Evolutionary conservation across 2,329 filamentous ascomycete genomes (phyloP).

Genomic region (Nannizziopsis barbatae): DNA sequence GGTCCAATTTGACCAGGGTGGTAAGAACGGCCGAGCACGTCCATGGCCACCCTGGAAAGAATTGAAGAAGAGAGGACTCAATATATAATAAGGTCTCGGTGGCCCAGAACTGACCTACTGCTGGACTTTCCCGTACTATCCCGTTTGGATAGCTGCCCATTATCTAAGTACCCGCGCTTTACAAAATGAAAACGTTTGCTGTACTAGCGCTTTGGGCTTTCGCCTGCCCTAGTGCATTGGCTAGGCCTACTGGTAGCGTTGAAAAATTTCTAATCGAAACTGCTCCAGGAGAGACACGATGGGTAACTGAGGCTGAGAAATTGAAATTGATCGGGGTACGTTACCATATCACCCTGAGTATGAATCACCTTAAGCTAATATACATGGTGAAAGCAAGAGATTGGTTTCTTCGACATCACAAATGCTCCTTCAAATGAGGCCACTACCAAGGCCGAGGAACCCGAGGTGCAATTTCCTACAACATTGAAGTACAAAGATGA

Average conservation of each 20-base stretch:
- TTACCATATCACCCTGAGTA: neutral
- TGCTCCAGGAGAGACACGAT: constrained; percentile 9
- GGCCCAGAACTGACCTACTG: neutral
- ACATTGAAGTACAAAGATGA: neutral
- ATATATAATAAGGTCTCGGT: neutral
- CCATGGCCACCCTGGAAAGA: neutral
- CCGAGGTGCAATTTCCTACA: constrained; percentile 6
- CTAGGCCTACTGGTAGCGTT: neutral
- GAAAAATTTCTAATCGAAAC: constrained; percentile 11
- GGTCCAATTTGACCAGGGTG: neutral
- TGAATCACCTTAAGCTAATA: neutral
- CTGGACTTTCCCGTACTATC: neutral
- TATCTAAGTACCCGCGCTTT: neutral
- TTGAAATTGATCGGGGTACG: constrained; percentile 7
- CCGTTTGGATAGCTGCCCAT: neutral
- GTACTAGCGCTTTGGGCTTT: constrained; percentile 4
- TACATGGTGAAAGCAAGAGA: constrained; percentile 3
- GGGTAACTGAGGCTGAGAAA: constrained; percentile 11
- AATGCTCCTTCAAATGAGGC: neutral
- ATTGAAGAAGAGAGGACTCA: neutral
- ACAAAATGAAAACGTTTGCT: constrained; percentile 5
- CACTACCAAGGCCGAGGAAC: neutral
- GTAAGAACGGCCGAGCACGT: neutral
- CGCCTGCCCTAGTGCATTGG: neutral
- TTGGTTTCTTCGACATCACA: constrained; percentile 11